A percentile compares a stretch with the other conserved stretches of the same genome.
phyloP scores from a whole-genome alignment of 441 rosid genomes.

The Arabidopsis hybrid region DNA sequence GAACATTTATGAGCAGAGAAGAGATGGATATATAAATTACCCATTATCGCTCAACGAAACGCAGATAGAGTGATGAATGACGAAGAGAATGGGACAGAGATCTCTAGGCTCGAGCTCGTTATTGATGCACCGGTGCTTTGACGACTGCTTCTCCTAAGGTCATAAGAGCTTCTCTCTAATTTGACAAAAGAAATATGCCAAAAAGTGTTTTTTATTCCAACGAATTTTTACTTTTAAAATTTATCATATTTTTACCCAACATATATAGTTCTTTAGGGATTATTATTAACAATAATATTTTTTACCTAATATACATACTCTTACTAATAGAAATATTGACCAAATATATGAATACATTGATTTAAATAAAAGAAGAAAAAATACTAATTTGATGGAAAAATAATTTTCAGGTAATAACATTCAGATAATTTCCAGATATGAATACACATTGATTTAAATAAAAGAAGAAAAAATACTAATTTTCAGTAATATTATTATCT shows the following conservation, averaged over 20 bases:
- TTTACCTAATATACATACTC: neutral
- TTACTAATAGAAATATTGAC: neutral
- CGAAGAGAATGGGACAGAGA: constrained; percentile 38
- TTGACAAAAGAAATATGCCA: constrained; percentile 40
- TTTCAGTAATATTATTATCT: neutral
- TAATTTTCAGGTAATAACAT: neutral
- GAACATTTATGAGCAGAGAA: constrained; percentile 34
- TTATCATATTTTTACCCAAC: neutral
- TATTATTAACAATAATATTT: neutral
- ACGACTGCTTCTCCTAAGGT: constrained; percentile 49
- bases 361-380: neutral
- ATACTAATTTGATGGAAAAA: neutral
- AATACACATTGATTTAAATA: too few species aligned
- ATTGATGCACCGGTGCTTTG: constrained; percentile 37
- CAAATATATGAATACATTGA: neutral
- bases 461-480: neutral
- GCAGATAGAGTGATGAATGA: constrained; percentile 37
- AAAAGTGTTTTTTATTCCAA: constrained; percentile 19
- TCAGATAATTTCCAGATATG: too few species aligned
- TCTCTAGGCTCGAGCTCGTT: constrained; percentile 30
- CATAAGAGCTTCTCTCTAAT: constrained; percentile 16
- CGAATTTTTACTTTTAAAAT: constrained; percentile 20
- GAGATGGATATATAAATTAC: constrained; percentile 34
- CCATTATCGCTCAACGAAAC: constrained; percentile 45
- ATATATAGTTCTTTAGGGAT: neutral